A percentile compares a stretch with the other conserved stretches of the same genome.
These are phyloP conservation scores for Yarrowia divulgata DNA, from an alignment of 805 yeast genomes.

Conservation along the genomic window DNA sequence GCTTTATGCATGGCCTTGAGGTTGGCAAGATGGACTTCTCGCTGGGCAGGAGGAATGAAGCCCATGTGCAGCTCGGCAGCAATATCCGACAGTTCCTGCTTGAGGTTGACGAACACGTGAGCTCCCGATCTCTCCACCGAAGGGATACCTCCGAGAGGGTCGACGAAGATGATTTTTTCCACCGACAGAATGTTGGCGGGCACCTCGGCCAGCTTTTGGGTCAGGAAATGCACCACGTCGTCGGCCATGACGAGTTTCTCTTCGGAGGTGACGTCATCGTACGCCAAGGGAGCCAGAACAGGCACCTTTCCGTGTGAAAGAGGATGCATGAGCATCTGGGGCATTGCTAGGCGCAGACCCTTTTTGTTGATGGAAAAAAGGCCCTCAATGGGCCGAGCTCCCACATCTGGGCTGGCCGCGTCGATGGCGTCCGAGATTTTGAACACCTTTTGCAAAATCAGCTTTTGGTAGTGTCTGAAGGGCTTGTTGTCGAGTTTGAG, in stretches of 20 bases:
- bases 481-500: constrained; percentile 44
- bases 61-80: constrained; percentile 69
- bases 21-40: constrained; percentile 69
- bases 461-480: constrained; percentile 47
- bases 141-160: constrained; percentile 89
- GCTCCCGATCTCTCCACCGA: constrained; percentile 77
- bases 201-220: constrained; percentile 50
- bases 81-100: constrained; percentile 56
- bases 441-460: constrained; percentile 42
- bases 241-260: constrained; percentile 53
- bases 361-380: constrained; percentile 50
- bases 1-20: constrained; percentile 68
- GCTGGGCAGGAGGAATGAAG: constrained; percentile 54
- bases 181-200: constrained; percentile 54
- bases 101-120: constrained; percentile 70
- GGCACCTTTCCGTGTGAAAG: constrained; percentile 57
- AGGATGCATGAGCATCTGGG: constrained; percentile 55
- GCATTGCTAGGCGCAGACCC: constrained; percentile 47
- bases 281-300: constrained; percentile 68
- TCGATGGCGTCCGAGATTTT: constrained; percentile 43
- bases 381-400: constrained; percentile 51
- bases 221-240: constrained; percentile 54
- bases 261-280: constrained; percentile 60
- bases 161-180: constrained; percentile 83
- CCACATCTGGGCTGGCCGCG: constrained; percentile 40